These are phyloP conservation scores for Pythium folliculosum DNA, from an alignment of 352 stramenopile genomes.

Conservation along the genomic window DNA sequence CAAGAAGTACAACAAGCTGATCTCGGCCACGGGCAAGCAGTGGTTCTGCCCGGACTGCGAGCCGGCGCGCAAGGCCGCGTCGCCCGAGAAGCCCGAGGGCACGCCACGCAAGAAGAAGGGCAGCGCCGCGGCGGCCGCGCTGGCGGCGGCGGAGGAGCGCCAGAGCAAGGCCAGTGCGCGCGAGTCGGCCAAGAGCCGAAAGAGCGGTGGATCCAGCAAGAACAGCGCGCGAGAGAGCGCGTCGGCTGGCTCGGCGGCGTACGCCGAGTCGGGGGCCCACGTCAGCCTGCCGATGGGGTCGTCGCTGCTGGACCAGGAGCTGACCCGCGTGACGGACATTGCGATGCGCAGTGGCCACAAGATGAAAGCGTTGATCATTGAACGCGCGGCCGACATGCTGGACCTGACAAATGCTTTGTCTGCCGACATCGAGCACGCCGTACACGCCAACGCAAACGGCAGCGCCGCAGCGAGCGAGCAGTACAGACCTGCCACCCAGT, in stretches of 20 bases:
- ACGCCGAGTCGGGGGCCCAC: background rate
- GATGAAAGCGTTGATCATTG: slow-evolving; percentile 74
- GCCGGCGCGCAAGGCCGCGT: slow-evolving; percentile 31
- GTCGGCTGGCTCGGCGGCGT: background rate
- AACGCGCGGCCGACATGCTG: slow-evolving; percentile 79
- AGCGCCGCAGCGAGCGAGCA: background rate
- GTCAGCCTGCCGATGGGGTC: background rate
- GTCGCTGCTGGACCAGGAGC: slow-evolving; percentile 39
- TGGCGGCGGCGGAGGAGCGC: slow-evolving; percentile 13
- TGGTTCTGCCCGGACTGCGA: slow-evolving; percentile 87
- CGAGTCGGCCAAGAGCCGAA: slow-evolving; percentile 14
- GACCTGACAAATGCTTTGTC: slow-evolving; percentile 54
- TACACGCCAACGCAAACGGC: background rate
- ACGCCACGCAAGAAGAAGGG: slow-evolving; percentile 39
- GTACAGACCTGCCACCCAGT: slow-evolving; percentile 3
- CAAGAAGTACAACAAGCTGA: slow-evolving; percentile 73
- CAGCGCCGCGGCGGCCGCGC: slow-evolving; percentile 40
- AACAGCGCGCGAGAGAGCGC: slow-evolving; percentile 8
- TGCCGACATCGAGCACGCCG: slow-evolving; percentile 40
- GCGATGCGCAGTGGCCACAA: slow-evolving; percentile 66
- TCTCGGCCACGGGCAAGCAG: slow-evolving; percentile 60
- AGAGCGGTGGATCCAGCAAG: slow-evolving; percentile 14
- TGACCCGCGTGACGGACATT: slow-evolving; percentile 73
- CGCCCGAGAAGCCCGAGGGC: slow-evolving; percentile 37
- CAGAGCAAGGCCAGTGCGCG: slow-evolving; percentile 11